phyloP scores from a whole-genome alignment of 495 filamentous ascomycete genomes.

The Hypomontagnella submonticulosa region DNA sequence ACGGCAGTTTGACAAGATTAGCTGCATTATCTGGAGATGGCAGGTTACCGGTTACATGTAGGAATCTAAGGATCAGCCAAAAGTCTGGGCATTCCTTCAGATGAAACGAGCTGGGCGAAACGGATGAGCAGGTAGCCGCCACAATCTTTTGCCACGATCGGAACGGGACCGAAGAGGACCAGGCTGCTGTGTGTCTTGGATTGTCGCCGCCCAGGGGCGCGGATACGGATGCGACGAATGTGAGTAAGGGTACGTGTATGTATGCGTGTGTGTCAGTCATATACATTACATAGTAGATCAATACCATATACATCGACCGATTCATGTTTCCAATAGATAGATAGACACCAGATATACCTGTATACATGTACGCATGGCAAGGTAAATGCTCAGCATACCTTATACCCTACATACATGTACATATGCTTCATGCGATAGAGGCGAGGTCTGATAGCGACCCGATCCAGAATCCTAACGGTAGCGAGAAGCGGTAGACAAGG shows the following conservation, averaged over 20 bases:
- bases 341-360: background rate
- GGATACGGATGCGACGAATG: slow-evolving; percentile 5
- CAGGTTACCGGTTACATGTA: background rate
- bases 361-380: background rate
- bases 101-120: slow-evolving; percentile 11
- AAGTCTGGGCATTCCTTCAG: slow-evolving; percentile 4
- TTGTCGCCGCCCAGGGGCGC: background rate
- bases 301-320: slow-evolving; percentile 35
- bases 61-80: slow-evolving; percentile 11
- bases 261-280: too few species aligned
- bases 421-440: too few species aligned
- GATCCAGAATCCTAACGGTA: too few species aligned
- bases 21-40: slow-evolving; percentile 18
- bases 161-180: slow-evolving; percentile 14
- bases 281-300: slow-evolving; percentile 21
- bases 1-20: slow-evolving; percentile 27
- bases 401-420: too few species aligned
- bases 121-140: slow-evolving; percentile 13
- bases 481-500: too few species aligned
- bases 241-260: slow-evolving; percentile 5
- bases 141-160: slow-evolving; percentile 14
- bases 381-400: too few species aligned
- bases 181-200: slow-evolving; percentile 13
- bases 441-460: too few species aligned
- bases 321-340: slow-evolving; percentile 17